Evolutionary conservation across 345 rosid species (phyloP), one percentile per base, ranked within the genome.

Genomic region (Lepidium sativum): DNA sequence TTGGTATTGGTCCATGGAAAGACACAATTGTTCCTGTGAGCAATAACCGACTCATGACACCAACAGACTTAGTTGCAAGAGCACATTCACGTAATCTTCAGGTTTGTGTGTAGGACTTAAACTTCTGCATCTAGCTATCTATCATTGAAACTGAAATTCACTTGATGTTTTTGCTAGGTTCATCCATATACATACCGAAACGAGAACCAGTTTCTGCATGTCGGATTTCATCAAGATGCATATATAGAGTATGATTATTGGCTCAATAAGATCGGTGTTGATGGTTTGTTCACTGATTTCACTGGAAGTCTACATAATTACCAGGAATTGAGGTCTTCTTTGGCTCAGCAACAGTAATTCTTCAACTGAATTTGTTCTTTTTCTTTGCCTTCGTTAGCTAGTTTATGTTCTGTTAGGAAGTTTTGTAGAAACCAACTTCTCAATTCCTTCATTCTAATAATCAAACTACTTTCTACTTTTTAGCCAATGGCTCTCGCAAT

Each of bases 1-100:
- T 90, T 32, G 99, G 99, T n/a, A 90, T 94, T 38, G 99, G 99
- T 64, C 99, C 97, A 14, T 94, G 99, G 97, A 94, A 94, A 70
- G 97, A 94, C 67, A 90, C 99, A 1, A 54, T 92, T 35, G 95
- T 90, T 68, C 97, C 96, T 50, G 92, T 76, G 3, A 53, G 6
- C 39, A 64, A 81, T 49, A 82, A 88, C 64, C 80, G 84, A 74
- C 60, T 83, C 73, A 79, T 55, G 55, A 71, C 80, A 7, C 95
- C 92, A 2, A 86, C 99, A 4, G 97, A 94, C 83, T 88, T 94
- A 62, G 85, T 94, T 37, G 87, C 96, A 50, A 80, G 71, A 71
- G 97, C 99, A 16, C 99, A 90, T 56, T 74, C 95, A 5, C 86
- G 35, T 61, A 45, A 84, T 56, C 83, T 94, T 1, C 92, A 90